Conservation (phyloP, 2,329 filamentous ascomycete species). For the Trichoderma harzianum region DNA sequence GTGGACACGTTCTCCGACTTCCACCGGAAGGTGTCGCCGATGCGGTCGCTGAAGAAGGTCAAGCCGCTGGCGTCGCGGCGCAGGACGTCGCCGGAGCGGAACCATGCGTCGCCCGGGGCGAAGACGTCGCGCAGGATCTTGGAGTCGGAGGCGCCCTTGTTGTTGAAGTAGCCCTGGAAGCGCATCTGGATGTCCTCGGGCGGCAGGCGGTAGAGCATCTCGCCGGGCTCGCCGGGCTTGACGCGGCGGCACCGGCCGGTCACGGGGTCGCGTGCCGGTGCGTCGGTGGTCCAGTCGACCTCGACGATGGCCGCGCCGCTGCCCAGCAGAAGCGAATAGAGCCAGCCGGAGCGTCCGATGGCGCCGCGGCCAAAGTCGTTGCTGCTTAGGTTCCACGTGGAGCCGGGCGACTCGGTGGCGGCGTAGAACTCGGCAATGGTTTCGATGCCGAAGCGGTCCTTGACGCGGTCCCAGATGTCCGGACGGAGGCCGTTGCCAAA, state of each 20-base stretch:
- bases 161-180: slow-evolving; percentile 82
- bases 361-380: slow-evolving; percentile 75
- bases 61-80: slow-evolving; percentile 67
- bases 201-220: slow-evolving; percentile 71
- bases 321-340: slow-evolving; percentile 56
- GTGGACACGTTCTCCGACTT: slow-evolving; percentile 83
- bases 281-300: slow-evolving; percentile 68
- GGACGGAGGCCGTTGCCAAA: slow-evolving; percentile 84
- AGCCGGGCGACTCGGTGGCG: slow-evolving; percentile 68
- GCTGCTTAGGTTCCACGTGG: slow-evolving; percentile 67
- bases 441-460: slow-evolving; percentile 72
- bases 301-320: slow-evolving; percentile 57
- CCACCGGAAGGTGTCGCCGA: slow-evolving; percentile 76
- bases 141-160: slow-evolving; percentile 63
- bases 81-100: slow-evolving; percentile 79
- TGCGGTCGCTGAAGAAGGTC: slow-evolving; percentile 76
- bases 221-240: slow-evolving; percentile 62
- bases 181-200: slow-evolving; percentile 56
- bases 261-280: slow-evolving; percentile 62
- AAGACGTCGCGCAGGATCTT: slow-evolving; percentile 76
- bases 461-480: slow-evolving; percentile 82
- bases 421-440: slow-evolving; percentile 79
- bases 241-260: slow-evolving; percentile 66
- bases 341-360: slow-evolving; percentile 67
- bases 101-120: slow-evolving; percentile 73